Base-by-base conservation (phyloP, 2,329 filamentous ascomycete species). In the Xylariaceae sp. region DNA sequence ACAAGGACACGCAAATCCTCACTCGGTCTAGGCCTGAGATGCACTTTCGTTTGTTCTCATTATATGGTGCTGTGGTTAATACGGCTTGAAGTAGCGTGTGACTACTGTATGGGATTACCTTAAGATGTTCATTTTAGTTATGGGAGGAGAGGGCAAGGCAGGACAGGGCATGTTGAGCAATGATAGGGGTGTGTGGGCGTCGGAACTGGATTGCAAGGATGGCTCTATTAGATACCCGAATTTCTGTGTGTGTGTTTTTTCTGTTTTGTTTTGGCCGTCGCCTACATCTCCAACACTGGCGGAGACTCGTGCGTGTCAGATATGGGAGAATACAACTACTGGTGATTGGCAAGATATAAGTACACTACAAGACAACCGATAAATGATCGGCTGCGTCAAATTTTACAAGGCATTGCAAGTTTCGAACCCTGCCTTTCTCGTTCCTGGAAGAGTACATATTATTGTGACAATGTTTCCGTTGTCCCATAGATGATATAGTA, bases 181-280 rank as follows among this genome's bases (percentile, higher is more conserved):
- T 43, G 48, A 29, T 13, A 26, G 41, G 40, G 19, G 41, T 15
- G 36, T 37, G 36, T 37, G n/a, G 50, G 54, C 51, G 51, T 57
- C 49, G 47, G 53, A 37, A 34, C 45, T 48, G 54, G 44, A 51
- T 53, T 42, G 30, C 18, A 34, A 49, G 42, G 49, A 50, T 53
- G 52, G 49, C 40, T 22, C 22, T 59, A 57, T 37, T 53, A 55
- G 58, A 61, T 61, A 61, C 58, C 58, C 58, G 51, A 49, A 46
- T 47, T 53, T 52, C 26, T 51, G 22, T 19, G 16, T 22, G 19
- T 22, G 15, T 19, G 21, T 37, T 26, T 26, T 42, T 46, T 51
- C 8, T 34, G 2, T 19, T 30, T 34, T 32, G n/a, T n/a, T n/a
- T n/a, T n/a, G n/a, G n/a, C n/a, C 13, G 13, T 43, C 21, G 9